Evolutionary conservation across 345 rosid genomes (phyloP).

Genomic region (Arabis alpina): DNA sequence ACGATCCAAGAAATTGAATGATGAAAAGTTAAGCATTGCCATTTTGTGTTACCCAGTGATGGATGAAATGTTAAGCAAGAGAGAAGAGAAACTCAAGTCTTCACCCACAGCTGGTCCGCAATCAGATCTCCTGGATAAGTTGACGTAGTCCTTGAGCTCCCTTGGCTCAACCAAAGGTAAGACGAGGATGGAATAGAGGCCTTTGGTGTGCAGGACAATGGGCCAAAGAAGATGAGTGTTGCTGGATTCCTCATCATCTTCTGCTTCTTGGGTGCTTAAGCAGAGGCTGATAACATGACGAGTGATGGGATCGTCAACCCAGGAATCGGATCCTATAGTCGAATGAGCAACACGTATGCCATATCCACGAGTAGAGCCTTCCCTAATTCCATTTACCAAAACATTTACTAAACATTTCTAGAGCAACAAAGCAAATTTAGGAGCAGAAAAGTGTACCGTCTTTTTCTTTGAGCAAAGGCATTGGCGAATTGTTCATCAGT

Average conservation of each 20-base stretch:
- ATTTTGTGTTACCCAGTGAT: conserved; percentile 82
- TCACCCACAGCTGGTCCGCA: conserved; percentile 79
- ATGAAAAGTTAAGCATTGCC: conserved; percentile 4
- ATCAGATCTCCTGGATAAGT: conserved; percentile 63
- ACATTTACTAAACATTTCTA: background rate
- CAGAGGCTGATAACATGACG: conserved; percentile 75
- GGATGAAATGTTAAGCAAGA: conserved; percentile 88
- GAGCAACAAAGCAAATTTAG: background rate
- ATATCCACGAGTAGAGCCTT: conserved; percentile 78
- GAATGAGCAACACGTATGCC: conserved; percentile 78
- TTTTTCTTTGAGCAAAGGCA: conserved; percentile 63
- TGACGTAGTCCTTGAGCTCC: conserved; percentile 62
- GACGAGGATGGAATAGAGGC: conserved; percentile 62
- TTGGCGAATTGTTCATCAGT: conserved; percentile 69
- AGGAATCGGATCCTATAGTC: conserved; percentile 77
- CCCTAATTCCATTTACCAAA: conserved; percentile 50
- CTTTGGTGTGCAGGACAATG: conserved; percentile 69
- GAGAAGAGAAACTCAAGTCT: conserved; percentile 71
- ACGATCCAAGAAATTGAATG: background rate
- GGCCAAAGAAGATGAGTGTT: conserved; percentile 62
- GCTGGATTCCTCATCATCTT: background rate
- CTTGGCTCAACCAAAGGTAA: conserved; percentile 77
- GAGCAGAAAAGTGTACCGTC: conserved; percentile 49
- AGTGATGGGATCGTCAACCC: conserved; percentile 94
- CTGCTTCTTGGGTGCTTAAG: conserved; percentile 51